Conservation (phyloP, 2,329 filamentous ascomycete species). For the Cryphonectria naterciae region DNA sequence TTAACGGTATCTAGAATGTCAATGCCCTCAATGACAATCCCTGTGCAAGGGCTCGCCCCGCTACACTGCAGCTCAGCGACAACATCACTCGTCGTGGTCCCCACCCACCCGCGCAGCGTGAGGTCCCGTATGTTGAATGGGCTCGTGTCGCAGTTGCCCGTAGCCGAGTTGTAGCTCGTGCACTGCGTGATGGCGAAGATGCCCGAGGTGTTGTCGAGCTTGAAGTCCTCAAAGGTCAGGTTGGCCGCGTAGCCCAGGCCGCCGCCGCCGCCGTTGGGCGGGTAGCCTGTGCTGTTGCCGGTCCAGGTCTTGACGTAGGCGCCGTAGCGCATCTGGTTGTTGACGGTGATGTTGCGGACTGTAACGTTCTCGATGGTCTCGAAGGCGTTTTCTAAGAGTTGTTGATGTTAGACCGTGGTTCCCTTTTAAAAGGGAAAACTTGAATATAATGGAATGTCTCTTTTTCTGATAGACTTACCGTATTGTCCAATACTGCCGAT, state of each 20-base stretch:
- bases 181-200: constrained; percentile 32
- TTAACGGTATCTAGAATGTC: constrained; percentile 24
- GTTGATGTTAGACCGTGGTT: not conserved
- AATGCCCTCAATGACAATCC: constrained; percentile 16
- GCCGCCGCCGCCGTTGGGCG: constrained; percentile 29
- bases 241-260: constrained; percentile 32
- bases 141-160: constrained; percentile 32
- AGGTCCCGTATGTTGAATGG: constrained; percentile 32
- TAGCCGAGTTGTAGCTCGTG: constrained; percentile 31
- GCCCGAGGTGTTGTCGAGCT: constrained; percentile 28
- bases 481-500: constrained; percentile 47
- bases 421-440: too few relatives aligned
- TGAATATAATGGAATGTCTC: too few relatives aligned
- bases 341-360: constrained; percentile 44
- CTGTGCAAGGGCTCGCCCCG: constrained; percentile 28
- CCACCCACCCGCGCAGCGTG: constrained; percentile 26
- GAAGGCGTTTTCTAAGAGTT: constrained; percentile 11
- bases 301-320: constrained; percentile 31
- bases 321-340: constrained; percentile 34
- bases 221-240: constrained; percentile 33
- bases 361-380: constrained; percentile 29
- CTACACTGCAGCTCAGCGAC: constrained; percentile 28
- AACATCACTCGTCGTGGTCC: constrained; percentile 28
- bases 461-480: constrained; percentile 30
- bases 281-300: constrained; percentile 23